A percentile compares a stretch with the other conserved stretches of the same genome.
Evolutionary conservation across 2,329 filamentous ascomycete genomes (phyloP).

Genomic region (Colletotrichum siamense): DNA sequence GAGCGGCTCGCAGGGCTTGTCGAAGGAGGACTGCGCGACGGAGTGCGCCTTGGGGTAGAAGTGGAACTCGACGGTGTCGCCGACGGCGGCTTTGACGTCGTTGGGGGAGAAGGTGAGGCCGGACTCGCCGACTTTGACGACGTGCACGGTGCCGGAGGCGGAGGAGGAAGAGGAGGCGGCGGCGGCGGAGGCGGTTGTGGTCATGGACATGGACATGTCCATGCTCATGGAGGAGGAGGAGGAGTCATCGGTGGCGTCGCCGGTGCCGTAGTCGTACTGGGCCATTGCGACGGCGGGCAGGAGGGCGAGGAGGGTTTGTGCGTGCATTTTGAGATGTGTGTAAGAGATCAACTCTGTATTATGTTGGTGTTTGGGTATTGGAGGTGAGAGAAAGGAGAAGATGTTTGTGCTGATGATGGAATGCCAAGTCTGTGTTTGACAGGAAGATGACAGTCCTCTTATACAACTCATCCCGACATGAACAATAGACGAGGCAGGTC

Average conservation of each 20-base stretch:
- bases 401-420: not conserved
- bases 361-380: not conserved
- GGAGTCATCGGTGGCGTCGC: not conserved
- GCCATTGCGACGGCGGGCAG: slow-evolving; percentile 14
- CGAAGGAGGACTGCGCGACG: slow-evolving; percentile 65
- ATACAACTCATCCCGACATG: not conserved
- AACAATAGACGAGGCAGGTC: not conserved
- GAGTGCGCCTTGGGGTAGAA: slow-evolving; percentile 61
- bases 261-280: slow-evolving; percentile 2
- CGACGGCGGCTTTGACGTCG: slow-evolving; percentile 53
- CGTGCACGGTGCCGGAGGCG: slow-evolving; percentile 4
- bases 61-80: slow-evolving; percentile 52
- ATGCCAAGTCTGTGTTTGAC: fast-evolving
- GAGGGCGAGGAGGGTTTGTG: slow-evolving; percentile 5
- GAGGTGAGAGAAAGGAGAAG: not conserved
- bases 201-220: not conserved
- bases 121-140: slow-evolving; percentile 30
- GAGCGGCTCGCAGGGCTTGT: slow-evolving; percentile 62
- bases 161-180: not conserved
- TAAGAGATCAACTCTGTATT: not conserved
- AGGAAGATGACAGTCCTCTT: not conserved
- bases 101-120: slow-evolving; percentile 56
- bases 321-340: slow-evolving; percentile 11
- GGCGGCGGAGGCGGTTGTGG: not conserved
- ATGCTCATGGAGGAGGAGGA: not conserved